A percentile compares a stretch with the other conserved stretches of the same genome.
These are phyloP conservation scores for Xylariomycetidae sp. DNA, from an alignment of 2,329 filamentous ascomycete species.

Conservation along the genomic window DNA sequence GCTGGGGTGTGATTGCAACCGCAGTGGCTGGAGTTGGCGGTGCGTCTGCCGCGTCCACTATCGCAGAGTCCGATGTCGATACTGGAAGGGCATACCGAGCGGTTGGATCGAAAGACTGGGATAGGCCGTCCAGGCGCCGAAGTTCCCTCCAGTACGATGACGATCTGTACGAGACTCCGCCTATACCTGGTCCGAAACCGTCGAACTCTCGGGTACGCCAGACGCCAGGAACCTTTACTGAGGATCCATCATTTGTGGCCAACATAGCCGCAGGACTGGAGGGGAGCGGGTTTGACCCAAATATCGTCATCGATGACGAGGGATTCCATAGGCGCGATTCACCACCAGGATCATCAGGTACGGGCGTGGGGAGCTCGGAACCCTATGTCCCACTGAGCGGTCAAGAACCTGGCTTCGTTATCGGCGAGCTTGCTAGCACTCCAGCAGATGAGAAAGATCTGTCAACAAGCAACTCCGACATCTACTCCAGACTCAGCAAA, in stretches of 20 bases:
- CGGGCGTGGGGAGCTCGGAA: too few relatives aligned
- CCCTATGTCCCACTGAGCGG: too few relatives aligned
- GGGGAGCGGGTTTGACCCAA: conserved; percentile 64
- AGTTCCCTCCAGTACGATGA: conserved; percentile 31
- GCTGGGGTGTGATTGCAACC: conserved; percentile 48
- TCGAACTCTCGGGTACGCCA: conserved; percentile 39
- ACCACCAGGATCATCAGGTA: conserved; percentile 47
- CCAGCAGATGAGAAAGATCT: conserved; percentile 29
- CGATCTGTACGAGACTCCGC: conserved; percentile 38
- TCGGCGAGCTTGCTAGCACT: conserved; percentile 40
- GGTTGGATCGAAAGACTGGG: conserved; percentile 14
- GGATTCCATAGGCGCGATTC: conserved; percentile 58
- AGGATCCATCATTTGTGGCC: conserved; percentile 65
- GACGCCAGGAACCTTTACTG: conserved; percentile 60
- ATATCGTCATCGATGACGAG: conserved; percentile 63
- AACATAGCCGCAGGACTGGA: conserved; percentile 62
- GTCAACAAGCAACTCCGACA: conserved; percentile 16
- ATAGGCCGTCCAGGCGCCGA: conserved; percentile 23
- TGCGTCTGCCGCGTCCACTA: conserved; percentile 25
- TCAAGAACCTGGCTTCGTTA: conserved; percentile 37
- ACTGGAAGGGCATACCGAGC: conserved; percentile 9
- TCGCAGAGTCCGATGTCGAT: conserved; percentile 9
- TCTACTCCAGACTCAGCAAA: conserved; percentile 21
- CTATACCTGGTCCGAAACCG: conserved; percentile 53
- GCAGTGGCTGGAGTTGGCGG: conserved; percentile 39